Evolutionary conservation across 1,284 basidiomycete species (phyloP), one percentile per base, ranked within the genome.

Genomic region (Stereum hirsutum): DNA sequence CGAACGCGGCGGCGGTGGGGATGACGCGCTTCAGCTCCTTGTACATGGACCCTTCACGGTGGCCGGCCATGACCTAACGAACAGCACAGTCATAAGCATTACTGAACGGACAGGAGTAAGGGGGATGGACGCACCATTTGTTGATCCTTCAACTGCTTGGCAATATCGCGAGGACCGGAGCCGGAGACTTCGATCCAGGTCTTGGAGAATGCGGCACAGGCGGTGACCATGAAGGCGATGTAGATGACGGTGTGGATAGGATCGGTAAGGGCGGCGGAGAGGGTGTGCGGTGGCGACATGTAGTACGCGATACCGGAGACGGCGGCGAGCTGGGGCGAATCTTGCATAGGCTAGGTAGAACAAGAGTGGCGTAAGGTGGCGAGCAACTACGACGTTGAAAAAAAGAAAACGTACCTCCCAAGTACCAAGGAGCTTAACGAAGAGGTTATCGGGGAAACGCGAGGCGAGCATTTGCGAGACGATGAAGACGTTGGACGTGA

Each of bases 151-250:
- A 99, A 80, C 65, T 99, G 94, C 68, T 95, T 96, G 45, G 95
- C 95, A 43, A 99, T 84, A 55, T 99, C 95, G 42, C 95, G 72
- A 14, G 95, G 95, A 14, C 95, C 93, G 45, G 84, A 89, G 27
- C 95, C 95, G 2, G 92, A 97, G 30, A 98, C 92, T 59, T 98
- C 95, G 57, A 99, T 98, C 95, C 95, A 99, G 4, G 95, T 96
- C 76, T 98, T 98, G 62, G 89, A 94, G 74, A 99, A 98, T 54
- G 98, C 73, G 11, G 95, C 95, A 60, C 95, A 99, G 11, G 92
- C 91, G 26, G 87, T 83, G 48, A 95, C 74, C 66, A 95, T 96
- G 68, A 98, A 98, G 5, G 78, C 68, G 58, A 98, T 83, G 68
- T 99, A 97, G 55, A 97, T 70, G 28, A 78, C 71, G 0, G 91